Base-by-base conservation (phyloP, 305 asterid genomes). In the Rubia peregrina region DNA sequence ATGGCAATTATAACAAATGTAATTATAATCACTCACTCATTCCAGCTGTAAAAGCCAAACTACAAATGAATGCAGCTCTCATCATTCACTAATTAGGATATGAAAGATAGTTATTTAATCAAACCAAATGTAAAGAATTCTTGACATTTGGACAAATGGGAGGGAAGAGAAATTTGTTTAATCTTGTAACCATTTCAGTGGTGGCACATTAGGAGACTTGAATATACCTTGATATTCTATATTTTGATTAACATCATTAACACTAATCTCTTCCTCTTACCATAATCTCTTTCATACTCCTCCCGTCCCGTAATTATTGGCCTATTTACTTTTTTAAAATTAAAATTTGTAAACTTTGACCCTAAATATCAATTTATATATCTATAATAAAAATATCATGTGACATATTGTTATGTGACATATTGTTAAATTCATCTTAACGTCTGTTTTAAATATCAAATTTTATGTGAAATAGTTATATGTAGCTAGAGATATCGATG, bases 181-280 rank as follows among this genome's bases (percentile, higher is more conserved):
- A 36, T 30, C 22, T 24, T 36, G 0, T 3, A 33, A 26, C n/a
- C 71, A 8, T 24, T 30, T 8, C 51, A 30, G 62, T 33, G 33
- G 7, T 49, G 72, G 49, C 72, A 51, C 44, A 51, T 7, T 51
- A 22, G 44, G 30, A 68, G 64, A 55, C 72, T 38, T 17, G 1
- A 51, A 17, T 4, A 51, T 51, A 48, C n/a, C 13, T 14, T 51
- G 59, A 51, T 51, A 51, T 16, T 33, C 36, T 33, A 33, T 33
- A 33, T 33, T 33, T 33, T 51, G 21, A 46, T 12, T 12, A 4
- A 46, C n/a, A 51, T 51, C 57, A 16, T 21, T 16, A 17, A 16
- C 9, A 51, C 22, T 17, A 6, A 62, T 66, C 41, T 12, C 51
- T 71, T 62, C 55, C 62, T 71, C 63, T 57, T 7, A 48, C 17